Percentiles rank a stretch among this genome's conserved stretches.
Evolutionary conservation across 495 filamentous ascomycete genomes (phyloP).

Genomic region (Extremus antarcticus): DNA sequence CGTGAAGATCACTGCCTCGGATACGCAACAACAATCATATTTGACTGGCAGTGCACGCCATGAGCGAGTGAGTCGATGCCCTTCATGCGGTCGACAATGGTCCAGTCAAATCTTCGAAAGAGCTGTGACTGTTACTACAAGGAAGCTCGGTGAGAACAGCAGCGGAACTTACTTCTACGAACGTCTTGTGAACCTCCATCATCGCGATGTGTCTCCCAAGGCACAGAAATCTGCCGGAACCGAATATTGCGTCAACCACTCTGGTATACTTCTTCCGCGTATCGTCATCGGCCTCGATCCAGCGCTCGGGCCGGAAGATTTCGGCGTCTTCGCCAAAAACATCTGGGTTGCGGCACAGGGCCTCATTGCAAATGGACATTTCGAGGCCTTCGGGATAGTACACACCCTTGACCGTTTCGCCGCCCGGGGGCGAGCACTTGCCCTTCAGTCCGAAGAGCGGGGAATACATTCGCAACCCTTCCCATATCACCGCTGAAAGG

Average conservation of each 20-base stretch:
- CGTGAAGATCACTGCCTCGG: not conserved
- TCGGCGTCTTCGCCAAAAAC: slow-evolving; percentile 27
- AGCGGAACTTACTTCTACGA: slow-evolving; percentile 41
- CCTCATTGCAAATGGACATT: slow-evolving; percentile 34
- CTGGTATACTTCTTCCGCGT: slow-evolving; percentile 2
- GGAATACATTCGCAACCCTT: slow-evolving; percentile 17
- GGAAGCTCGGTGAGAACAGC: too few species aligned
- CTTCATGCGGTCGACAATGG: slow-evolving; percentile 35
- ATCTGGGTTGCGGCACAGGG: slow-evolving; percentile 19
- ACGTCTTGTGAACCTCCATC: slow-evolving; percentile 42
- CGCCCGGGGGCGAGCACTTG: slow-evolving; percentile 38
- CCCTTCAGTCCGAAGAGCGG: slow-evolving; percentile 26
- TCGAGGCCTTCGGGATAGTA: slow-evolving; percentile 42
- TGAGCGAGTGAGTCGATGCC: slow-evolving; percentile 23
- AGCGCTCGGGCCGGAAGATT: slow-evolving; percentile 24
- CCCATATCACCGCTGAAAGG: slow-evolving; percentile 16
- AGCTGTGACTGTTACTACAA: slow-evolving; percentile 31
- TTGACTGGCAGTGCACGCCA: slow-evolving; percentile 7
- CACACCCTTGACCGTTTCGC: slow-evolving; percentile 39
- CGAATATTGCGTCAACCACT: slow-evolving; percentile 25
- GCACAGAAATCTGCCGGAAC: slow-evolving; percentile 31
- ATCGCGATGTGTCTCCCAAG: slow-evolving; percentile 31
- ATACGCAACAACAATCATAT: slow-evolving; percentile 5
- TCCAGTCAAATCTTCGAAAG: slow-evolving; percentile 44
- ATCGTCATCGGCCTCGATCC: slow-evolving; percentile 16